Evolutionary conservation across 192 early-diverging fungal species (phyloP).

Genomic region (Coemansia aciculifera): DNA sequence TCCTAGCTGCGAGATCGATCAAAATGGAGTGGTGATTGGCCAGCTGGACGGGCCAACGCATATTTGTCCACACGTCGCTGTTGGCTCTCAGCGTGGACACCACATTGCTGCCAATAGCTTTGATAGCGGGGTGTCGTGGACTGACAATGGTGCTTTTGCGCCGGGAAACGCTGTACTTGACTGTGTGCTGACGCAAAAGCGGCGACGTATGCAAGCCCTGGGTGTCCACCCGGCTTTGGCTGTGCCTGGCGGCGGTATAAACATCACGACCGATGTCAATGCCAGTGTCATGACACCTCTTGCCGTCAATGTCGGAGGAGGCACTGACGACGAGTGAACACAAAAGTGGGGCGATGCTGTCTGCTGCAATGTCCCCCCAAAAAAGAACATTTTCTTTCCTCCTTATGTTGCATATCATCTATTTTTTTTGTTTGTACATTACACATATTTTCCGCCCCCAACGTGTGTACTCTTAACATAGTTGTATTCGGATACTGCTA

Average conservation of each 20-base stretch:
- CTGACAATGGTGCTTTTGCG: background rate
- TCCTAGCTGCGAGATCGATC: conserved; percentile 4
- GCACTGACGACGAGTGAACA: background rate
- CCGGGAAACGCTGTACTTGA: background rate
- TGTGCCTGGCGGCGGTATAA: background rate
- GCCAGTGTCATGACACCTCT: background rate
- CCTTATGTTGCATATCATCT: background rate
- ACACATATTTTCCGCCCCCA: background rate
- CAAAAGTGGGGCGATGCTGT: no score
- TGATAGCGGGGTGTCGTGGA: conserved; percentile 1
- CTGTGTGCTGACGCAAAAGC: background rate
- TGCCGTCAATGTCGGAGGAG: conserved; percentile 1
- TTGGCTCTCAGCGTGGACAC: background rate
- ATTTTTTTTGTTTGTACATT: background rate
- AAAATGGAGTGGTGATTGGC: background rate
- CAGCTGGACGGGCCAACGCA: background rate
- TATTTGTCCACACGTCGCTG: background rate
- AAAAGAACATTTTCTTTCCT: background rate
- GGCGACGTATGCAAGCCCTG: background rate
- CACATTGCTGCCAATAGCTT: background rate
- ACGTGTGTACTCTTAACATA: background rate
- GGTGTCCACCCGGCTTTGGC: background rate
- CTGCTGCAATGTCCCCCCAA: background rate
- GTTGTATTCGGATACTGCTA: background rate
- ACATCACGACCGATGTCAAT: background rate